Evolutionary conservation across 192 early-diverging fungal species (phyloP).

Genomic region (Coemansia sp.): DNA sequence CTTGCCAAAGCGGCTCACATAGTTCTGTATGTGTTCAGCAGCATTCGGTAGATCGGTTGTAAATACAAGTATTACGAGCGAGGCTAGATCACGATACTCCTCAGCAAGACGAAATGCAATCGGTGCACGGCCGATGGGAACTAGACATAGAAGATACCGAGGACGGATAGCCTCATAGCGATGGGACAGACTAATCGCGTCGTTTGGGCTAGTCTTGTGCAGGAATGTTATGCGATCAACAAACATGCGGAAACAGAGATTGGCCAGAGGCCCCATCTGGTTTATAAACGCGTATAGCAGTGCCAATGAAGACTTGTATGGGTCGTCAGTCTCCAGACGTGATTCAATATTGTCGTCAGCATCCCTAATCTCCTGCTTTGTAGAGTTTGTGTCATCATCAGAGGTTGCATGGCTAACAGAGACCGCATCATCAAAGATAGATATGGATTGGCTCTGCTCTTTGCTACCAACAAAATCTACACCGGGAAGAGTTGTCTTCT

Average conservation of each 20-base stretch:
- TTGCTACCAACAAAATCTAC: constrained; percentile 10
- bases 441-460: constrained; percentile 7
- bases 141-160: constrained; percentile 41
- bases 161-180: constrained; percentile 35
- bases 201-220: constrained; percentile 1
- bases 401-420: constrained; percentile 16
- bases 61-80: constrained; percentile 43
- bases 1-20: constrained; percentile 28
- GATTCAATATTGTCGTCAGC: background rate
- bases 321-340: constrained; percentile 15
- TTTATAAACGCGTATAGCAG: constrained; percentile 43
- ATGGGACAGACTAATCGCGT: constrained; percentile 8
- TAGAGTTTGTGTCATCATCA: background rate
- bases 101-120: constrained; percentile 48
- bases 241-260: constrained; percentile 41
- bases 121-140: constrained; percentile 33
- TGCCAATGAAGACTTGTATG: constrained; percentile 29
- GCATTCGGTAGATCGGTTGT: constrained; percentile 26
- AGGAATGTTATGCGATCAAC: constrained; percentile 30
- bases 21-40: constrained; percentile 25
- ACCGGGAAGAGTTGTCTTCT: constrained; percentile 23
- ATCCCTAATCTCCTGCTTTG: background rate
- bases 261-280: constrained; percentile 39
- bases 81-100: constrained; percentile 39
- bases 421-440: constrained; percentile 28